These are phyloP conservation scores for Flagelloscypha sp. DNA, from an alignment of 768 basidiomycete species.

Conservation along the genomic window DNA sequence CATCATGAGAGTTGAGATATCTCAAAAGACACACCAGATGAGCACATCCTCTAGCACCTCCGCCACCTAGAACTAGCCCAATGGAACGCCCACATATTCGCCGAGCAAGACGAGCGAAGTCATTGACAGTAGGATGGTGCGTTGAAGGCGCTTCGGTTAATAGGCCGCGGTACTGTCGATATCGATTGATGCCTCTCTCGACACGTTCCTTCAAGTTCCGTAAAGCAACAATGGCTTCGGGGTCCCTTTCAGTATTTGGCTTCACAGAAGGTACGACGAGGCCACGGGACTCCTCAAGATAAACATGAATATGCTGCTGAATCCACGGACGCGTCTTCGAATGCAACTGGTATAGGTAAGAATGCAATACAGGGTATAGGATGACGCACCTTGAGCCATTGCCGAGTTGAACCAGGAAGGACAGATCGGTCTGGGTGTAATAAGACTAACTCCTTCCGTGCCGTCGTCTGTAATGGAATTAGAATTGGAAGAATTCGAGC, in stretches of 20 bases:
- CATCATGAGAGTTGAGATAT: conserved; percentile 31
- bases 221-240: conserved; percentile 80
- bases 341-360: conserved; percentile 5
- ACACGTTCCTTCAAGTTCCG: conserved; percentile 92
- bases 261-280: conserved; percentile 61
- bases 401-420: conserved; percentile 82
- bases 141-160: conserved; percentile 57
- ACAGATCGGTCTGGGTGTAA: conserved; percentile 90
- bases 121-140: conserved; percentile 75
- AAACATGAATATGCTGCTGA: conserved; percentile 93
- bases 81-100: conserved; percentile 89
- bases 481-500: too few relatives aligned
- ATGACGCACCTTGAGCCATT: conserved; percentile 79
- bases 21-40: conserved; percentile 40
- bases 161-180: conserved; percentile 67
- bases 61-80: conserved; percentile 91
- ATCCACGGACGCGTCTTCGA: conserved; percentile 87
- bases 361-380: conserved; percentile 2
- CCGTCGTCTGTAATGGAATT: too few relatives aligned
- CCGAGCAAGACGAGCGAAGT: conserved; percentile 87
- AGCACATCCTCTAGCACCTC: conserved; percentile 88
- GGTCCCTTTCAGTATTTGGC: conserved; percentile 56
- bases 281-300: conserved; percentile 74
- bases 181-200: conserved; percentile 81
- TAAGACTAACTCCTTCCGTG: conserved; percentile 92